Conservation (phyloP, 1,139 yeast species). For the Geotrichum histeridarum region DNA sequence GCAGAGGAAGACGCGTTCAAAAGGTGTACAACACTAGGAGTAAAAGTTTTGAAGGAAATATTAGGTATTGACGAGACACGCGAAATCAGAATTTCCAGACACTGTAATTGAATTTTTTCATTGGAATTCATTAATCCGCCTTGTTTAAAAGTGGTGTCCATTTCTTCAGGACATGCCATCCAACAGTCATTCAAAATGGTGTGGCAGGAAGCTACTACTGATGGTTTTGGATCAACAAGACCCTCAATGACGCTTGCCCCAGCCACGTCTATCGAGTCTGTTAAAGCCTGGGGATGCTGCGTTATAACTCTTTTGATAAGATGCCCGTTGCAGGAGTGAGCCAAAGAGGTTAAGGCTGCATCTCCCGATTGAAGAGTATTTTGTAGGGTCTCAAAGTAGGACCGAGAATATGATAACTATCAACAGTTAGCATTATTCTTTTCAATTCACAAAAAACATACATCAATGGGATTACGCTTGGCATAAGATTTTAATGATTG, state of each 20-base stretch:
- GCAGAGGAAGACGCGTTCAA: slow-evolving; percentile 32
- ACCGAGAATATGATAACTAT: slow-evolving; percentile 27
- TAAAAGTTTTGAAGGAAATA: slow-evolving; percentile 41
- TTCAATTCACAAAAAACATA: slow-evolving; percentile 31
- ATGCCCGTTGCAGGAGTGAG: slow-evolving; percentile 70
- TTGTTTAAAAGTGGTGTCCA: slow-evolving; percentile 48
- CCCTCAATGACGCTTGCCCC: slow-evolving; percentile 55
- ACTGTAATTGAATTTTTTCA: slow-evolving; percentile 43
- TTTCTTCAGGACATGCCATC: slow-evolving; percentile 55
- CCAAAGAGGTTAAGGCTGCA: slow-evolving; percentile 43
- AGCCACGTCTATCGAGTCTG: slow-evolving; percentile 46
- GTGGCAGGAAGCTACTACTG: slow-evolving; percentile 47
- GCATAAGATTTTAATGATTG: slow-evolving; percentile 60
- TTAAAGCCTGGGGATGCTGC: slow-evolving; percentile 59
- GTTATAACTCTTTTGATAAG: slow-evolving; percentile 68
- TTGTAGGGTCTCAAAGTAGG: slow-evolving; percentile 51
- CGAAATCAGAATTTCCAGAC: slow-evolving; percentile 38
- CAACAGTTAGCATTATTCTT: slow-evolving; percentile 39
- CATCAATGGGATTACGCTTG: slow-evolving; percentile 59
- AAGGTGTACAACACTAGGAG: slow-evolving; percentile 42
- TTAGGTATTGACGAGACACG: slow-evolving; percentile 30
- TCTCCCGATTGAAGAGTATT: slow-evolving; percentile 45
- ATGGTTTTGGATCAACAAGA: slow-evolving; percentile 47
- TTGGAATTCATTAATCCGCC: slow-evolving; percentile 49
- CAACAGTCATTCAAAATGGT: slow-evolving; percentile 62